phyloP scores from a whole-genome alignment of 805 yeast genomes.

The Barnettozyma siamensis region DNA sequence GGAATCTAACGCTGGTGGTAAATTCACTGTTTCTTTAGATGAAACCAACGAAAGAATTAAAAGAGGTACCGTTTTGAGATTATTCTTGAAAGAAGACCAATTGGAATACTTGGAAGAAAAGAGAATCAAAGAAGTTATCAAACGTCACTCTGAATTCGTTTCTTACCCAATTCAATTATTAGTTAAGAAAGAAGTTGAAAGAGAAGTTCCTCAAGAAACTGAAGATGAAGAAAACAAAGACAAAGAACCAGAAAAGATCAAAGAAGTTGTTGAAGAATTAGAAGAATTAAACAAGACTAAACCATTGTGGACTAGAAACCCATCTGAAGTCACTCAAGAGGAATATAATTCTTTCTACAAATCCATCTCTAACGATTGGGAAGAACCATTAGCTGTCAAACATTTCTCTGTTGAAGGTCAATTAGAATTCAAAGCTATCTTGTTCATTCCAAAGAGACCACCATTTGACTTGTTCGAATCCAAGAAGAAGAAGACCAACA shows the following conservation, averaged over 20 bases:
- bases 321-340: conserved; percentile 94
- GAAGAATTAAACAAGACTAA: conserved; percentile 98
- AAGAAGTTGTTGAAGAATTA: conserved; percentile 89
- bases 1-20: conserved; percentile 99
- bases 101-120: conserved; percentile 98
- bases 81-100: conserved; percentile 98
- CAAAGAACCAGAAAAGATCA: conserved; percentile 79
- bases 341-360: conserved; percentile 99
- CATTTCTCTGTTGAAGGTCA: conserved; percentile 99
- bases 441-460: conserved; percentile 98
- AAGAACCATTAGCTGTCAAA: conserved; percentile 98
- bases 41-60: conserved; percentile 77
- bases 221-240: conserved; percentile 66
- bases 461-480: conserved; percentile 98
- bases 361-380: conserved; percentile 99
- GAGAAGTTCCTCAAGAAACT: conserved; percentile 41
- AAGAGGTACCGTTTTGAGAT: conserved; percentile 94
- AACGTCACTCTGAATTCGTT: conserved; percentile 99
- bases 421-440: conserved; percentile 96
- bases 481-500: conserved; percentile 98
- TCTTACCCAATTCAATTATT: conserved; percentile 98
- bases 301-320: conserved; percentile 99
- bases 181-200: conserved; percentile 83
- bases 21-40: conserved; percentile 92
- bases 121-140: conserved; percentile 98